These are phyloP conservation scores for Aureobasidium leucospermi DNA, from an alignment of 2,329 filamentous ascomycete genomes.

Conservation along the genomic window DNA sequence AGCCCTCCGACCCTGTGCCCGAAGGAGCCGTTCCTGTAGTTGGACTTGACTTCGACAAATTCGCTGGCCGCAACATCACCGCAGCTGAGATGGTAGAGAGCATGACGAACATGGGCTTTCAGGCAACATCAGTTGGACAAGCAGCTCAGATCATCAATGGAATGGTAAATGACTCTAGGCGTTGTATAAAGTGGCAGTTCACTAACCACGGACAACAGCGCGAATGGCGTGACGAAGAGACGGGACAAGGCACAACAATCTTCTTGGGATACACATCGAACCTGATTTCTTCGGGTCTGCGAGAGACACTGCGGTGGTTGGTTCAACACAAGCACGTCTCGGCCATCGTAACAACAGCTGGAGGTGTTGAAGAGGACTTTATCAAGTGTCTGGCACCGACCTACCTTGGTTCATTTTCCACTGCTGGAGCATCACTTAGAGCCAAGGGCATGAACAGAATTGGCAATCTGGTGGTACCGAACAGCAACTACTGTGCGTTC, in stretches of 20 bases:
- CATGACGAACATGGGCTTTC: conserved; percentile 82
- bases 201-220: conserved; percentile 44
- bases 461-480: conserved; percentile 90
- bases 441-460: conserved; percentile 88
- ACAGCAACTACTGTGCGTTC: conserved; percentile 94
- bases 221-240: conserved; percentile 73
- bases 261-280: conserved; percentile 98
- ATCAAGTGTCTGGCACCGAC: conserved; percentile 97
- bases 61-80: conserved; percentile 67
- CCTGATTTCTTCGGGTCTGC: conserved; percentile 88
- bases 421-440: conserved; percentile 68
- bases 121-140: conserved; percentile 73
- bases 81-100: conserved; percentile 75
- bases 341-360: conserved; percentile 88
- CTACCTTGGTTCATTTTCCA: conserved; percentile 81
- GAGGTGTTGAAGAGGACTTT: conserved; percentile 92
- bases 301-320: conserved; percentile 85
- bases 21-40: conserved; percentile 71
- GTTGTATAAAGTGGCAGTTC: not conserved
- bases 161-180: conserved; percentile 58
- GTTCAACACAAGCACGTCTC: conserved; percentile 90
- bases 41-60: conserved; percentile 86
- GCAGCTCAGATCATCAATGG: conserved; percentile 88
- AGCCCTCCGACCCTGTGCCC: conserved; percentile 75
- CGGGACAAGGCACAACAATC: conserved; percentile 75